phyloP scores from a whole-genome alignment of 768 basidiomycete genomes.

The Lactarius hengduanensis region DNA sequence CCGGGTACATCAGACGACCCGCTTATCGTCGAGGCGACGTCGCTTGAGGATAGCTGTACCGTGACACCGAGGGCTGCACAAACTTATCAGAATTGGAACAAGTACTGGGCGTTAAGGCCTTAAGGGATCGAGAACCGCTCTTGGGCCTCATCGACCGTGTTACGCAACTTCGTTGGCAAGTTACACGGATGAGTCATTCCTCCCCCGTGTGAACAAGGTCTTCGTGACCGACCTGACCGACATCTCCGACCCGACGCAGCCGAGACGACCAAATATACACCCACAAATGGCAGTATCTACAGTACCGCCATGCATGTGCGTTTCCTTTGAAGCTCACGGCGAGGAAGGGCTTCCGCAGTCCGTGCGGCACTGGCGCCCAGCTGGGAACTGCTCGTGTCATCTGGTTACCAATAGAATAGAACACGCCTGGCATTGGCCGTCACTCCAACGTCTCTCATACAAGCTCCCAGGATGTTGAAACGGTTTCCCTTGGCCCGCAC shows the following conservation, averaged over 20 bases:
- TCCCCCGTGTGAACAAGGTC: background rate
- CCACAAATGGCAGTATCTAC: background rate
- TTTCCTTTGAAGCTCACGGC: background rate
- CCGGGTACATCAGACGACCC: background rate
- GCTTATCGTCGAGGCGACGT: constrained; percentile 7
- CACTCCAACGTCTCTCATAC: background rate
- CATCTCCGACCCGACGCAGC: background rate
- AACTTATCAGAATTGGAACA: background rate
- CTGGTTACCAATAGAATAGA: constrained; percentile 10
- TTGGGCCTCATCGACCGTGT: background rate
- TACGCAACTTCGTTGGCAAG: background rate
- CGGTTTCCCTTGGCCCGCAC: background rate
- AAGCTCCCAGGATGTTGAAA: background rate
- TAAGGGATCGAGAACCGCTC: background rate
- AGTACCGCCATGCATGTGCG: background rate
- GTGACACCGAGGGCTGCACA: background rate
- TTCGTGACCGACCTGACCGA: background rate
- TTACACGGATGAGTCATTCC: constrained; percentile 8
- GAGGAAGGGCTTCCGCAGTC: background rate
- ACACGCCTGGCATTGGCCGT: background rate
- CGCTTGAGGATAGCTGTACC: background rate
- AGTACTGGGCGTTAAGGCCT: background rate
- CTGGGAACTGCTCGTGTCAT: constrained; percentile 9
- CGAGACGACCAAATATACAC: background rate
- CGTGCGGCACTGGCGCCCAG: no score